Evolutionary conservation across 2,329 filamentous ascomycete genomes (phyloP).

Genomic region (Fusarium floridanum): DNA sequence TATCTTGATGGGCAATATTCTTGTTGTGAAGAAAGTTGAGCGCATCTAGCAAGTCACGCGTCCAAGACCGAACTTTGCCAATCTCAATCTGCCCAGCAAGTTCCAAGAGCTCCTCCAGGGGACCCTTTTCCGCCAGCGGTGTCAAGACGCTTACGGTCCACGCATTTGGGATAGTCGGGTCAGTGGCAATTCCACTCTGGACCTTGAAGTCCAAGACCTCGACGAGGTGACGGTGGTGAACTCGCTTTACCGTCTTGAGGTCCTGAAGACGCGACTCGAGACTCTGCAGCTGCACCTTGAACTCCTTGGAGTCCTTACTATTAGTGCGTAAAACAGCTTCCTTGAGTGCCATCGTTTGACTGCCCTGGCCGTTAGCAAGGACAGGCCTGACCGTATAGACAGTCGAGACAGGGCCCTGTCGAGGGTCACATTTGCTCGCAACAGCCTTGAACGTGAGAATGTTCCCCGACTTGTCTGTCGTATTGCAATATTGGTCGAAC

Average conservation of each 20-base stretch:
- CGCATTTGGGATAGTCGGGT: slow-evolving; percentile 51
- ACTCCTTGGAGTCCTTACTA: slow-evolving; percentile 69
- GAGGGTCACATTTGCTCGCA: slow-evolving; percentile 75
- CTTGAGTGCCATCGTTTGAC: slow-evolving; percentile 80
- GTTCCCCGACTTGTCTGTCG: slow-evolving; percentile 74
- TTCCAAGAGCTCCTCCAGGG: slow-evolving; percentile 84
- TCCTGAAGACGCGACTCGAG: slow-evolving; percentile 83
- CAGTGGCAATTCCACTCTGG: slow-evolving; percentile 62
- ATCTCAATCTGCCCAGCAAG: slow-evolving; percentile 80
- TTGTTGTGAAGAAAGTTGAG: slow-evolving; percentile 88
- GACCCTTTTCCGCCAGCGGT: slow-evolving; percentile 84
- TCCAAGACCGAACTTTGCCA: slow-evolving; percentile 86
- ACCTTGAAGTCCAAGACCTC: slow-evolving; percentile 88
- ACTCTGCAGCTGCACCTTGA: slow-evolving; percentile 81
- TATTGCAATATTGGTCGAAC: slow-evolving; percentile 76
- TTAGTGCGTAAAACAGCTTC: slow-evolving; percentile 71
- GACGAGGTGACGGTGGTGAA: slow-evolving; percentile 82
- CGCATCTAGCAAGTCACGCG: slow-evolving; percentile 90
- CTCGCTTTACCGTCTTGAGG: slow-evolving; percentile 78
- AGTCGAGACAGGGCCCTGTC: slow-evolving; percentile 74
- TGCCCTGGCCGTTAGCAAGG: slow-evolving; percentile 65
- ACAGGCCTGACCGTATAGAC: slow-evolving; percentile 81
- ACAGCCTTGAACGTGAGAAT: slow-evolving; percentile 78
- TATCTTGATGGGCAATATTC: slow-evolving; percentile 85
- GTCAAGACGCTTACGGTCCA: slow-evolving; percentile 84